These are phyloP conservation scores for Straminergon stramineum DNA, from an alignment of 225 moss, liverwort and hornwort genomes.

Conservation along the genomic window DNA sequence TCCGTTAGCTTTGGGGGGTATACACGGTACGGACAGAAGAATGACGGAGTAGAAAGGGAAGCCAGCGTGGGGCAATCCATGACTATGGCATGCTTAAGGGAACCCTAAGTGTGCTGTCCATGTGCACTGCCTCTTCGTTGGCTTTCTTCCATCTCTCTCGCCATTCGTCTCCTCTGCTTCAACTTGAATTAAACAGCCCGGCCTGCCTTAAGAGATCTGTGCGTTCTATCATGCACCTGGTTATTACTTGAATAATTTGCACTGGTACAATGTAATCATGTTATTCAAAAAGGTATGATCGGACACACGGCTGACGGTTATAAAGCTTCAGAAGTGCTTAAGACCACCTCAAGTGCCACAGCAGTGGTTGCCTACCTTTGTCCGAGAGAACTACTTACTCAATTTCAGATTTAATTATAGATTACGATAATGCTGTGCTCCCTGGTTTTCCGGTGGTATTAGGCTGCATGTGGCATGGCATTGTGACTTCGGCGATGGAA, in stretches of 20 bases:
- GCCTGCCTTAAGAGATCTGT: background rate
- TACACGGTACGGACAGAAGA: background rate
- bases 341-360: background rate
- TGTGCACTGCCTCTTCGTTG: constrained; percentile 89
- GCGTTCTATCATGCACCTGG: background rate
- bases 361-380: background rate
- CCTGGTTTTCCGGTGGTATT: background rate
- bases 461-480: background rate
- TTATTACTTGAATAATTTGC: background rate
- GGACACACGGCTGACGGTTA: background rate
- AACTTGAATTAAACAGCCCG: background rate
- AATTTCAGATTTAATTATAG: background rate
- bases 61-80: constrained; percentile 55
- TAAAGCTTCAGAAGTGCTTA: background rate
- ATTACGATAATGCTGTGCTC: background rate
- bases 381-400: background rate
- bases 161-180: background rate
- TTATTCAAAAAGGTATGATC: background rate
- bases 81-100: constrained; percentile 30
- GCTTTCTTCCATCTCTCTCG: constrained; percentile 1
- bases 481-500: background rate
- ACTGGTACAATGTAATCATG: background rate
- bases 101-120: constrained; percentile 34
- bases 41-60: background rate
- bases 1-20: background rate